A percentile compares a stretch with the other conserved stretches of the same genome.
phyloP scores from a whole-genome alignment of 441 rosid genomes.

The Euphorbia celastroides region DNA sequence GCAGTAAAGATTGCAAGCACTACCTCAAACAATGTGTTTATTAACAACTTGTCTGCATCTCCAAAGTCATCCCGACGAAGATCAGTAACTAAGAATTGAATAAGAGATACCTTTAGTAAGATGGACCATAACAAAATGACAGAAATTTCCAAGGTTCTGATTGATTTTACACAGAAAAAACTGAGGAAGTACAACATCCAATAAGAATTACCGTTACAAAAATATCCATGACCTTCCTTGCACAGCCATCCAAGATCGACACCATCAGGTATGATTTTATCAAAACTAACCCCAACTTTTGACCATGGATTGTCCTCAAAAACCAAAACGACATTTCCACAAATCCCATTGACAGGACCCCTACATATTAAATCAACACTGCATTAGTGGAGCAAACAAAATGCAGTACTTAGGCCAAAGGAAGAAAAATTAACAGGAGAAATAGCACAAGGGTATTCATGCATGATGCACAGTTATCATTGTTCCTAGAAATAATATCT shows the following conservation, averaged over 20 bases:
- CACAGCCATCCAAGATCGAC: slow-evolving; percentile 69
- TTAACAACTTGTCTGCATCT: slow-evolving; percentile 58
- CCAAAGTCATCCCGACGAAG: slow-evolving; percentile 56
- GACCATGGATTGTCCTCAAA: slow-evolving; percentile 63
- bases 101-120: slow-evolving; percentile 15
- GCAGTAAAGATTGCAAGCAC: neutral
- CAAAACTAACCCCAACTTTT: slow-evolving; percentile 70
- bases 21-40: slow-evolving; percentile 73
- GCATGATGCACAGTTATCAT: neutral
- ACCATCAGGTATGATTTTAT: slow-evolving; percentile 58
- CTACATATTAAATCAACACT: slow-evolving; percentile 30
- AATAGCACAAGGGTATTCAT: neutral
- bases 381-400: slow-evolving; percentile 14
- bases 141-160: slow-evolving; percentile 4
- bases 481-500: too few relatives aligned
- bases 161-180: slow-evolving; percentile 7
- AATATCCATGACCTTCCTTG: slow-evolving; percentile 59
- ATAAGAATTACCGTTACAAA: slow-evolving; percentile 55
- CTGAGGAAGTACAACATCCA: slow-evolving; percentile 1
- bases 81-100: slow-evolving; percentile 41
- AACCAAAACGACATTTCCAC: slow-evolving; percentile 52
- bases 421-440: slow-evolving; percentile 1
- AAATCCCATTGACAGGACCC: slow-evolving; percentile 55
- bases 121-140: slow-evolving; percentile 7
- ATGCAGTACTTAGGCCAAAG: slow-evolving; percentile 6